Evolutionary conservation across 2,329 filamentous ascomycete genomes (phyloP), one percentile per base, ranked within the genome.

Genomic region (Sarocladium brachiariae): DNA sequence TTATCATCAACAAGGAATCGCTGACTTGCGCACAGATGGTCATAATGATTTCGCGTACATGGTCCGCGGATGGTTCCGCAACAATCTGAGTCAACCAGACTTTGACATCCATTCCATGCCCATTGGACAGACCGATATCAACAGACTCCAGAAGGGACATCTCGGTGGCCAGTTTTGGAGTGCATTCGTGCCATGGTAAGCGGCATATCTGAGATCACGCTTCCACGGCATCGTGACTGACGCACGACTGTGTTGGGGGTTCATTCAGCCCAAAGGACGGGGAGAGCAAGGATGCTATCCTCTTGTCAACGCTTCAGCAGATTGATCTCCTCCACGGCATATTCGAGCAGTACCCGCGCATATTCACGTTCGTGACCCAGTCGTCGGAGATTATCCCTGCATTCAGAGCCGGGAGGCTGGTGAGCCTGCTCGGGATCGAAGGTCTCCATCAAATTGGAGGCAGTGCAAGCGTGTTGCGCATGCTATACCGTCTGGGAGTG

Each of bases 401-500:
- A 0, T 70, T 69, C 51, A 55, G 57, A 18, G 35, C 51, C 1
- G 65, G 65, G 1, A 60, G 56, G 8, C 65, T 70, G 6, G 60
- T 66, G 1, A 65, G 62, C 45, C 67, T 68, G 56, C 61, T 69
- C 39, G 67, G 68, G 1, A 63, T 68, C 11, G 68, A 70, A 55
- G 67, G 65, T 14, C 52, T 57, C 4, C 68, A 70, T 50, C 64
- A 67, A 54, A 56, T 65, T 2, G 68, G 66, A 1, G 60, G 61
- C 7, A 61, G 58, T 43, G 62, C 67, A 23, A 63, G 62, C 1
- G 60, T 59, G 14, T 61, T 70, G 19, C 61, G 67, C 6, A 63
- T 65, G 50, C 61, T 65, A 52, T 63, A 65, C 50, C 51, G 62
- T 19, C 58, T 71, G 2, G 69, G 68, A 8, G 65, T 62, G 2